phyloP scores from a whole-genome alignment of 352 stramenopile species.

The Globisporangium polare region DNA sequence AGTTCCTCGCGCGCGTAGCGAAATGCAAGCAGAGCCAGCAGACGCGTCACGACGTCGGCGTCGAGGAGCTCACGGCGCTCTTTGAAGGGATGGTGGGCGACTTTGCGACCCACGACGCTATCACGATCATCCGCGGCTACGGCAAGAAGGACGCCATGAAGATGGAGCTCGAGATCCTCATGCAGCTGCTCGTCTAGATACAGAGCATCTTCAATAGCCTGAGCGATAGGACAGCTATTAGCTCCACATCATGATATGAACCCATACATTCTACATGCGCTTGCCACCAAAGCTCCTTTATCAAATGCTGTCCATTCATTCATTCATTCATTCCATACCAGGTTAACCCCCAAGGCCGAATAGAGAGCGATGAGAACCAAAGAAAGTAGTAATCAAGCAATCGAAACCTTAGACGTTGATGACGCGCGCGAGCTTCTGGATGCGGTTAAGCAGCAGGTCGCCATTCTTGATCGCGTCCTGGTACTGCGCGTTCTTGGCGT shows the following conservation, averaged over 20 bases:
- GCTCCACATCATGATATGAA: neutral
- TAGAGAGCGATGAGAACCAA: neutral
- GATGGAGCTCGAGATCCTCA: conserved; percentile 45
- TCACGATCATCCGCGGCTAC: conserved; percentile 65
- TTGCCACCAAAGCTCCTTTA: neutral
- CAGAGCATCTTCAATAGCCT: conserved; percentile 1
- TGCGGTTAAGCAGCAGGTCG: conserved; percentile 97
- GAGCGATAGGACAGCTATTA: neutral
- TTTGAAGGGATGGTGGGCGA: conserved; percentile 40
- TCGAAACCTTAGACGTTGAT: conserved; percentile 86
- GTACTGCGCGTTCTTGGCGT: conserved; percentile 99
- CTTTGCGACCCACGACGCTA: conserved; percentile 57
- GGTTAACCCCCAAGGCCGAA: neutral
- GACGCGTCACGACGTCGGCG: conserved; percentile 29
- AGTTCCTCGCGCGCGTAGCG: conserved; percentile 21
- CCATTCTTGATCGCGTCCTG: conserved; percentile 98
- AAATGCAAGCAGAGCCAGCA: conserved; percentile 28
- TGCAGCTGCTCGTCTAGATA: conserved; percentile 37
- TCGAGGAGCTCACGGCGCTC: conserved; percentile 43
- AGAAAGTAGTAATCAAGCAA: neutral
- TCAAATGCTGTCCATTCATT: neutral
- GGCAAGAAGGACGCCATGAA: conserved; percentile 59
- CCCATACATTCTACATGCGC: neutral
- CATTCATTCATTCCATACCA: neutral
- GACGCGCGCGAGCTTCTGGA: conserved; percentile 97